phyloP scores from a whole-genome alignment of 768 basidiomycete genomes.

The Serendipita sp. region DNA sequence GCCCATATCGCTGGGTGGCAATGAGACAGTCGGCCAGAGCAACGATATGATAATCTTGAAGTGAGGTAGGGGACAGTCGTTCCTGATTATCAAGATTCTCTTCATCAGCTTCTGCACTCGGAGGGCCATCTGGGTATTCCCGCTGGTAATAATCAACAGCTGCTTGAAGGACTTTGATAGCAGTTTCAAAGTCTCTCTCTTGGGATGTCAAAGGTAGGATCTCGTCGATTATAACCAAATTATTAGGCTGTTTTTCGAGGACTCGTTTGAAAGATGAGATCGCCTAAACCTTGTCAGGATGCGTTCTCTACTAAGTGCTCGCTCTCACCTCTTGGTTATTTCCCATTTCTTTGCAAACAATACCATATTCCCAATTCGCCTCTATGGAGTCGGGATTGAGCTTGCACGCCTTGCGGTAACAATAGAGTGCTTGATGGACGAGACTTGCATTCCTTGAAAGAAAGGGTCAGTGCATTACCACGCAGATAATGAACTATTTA shows the following conservation, averaged over 20 bases:
- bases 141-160: slow-evolving; percentile 57
- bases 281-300: slow-evolving; percentile 24
- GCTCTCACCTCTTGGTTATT: slow-evolving; percentile 40
- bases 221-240: slow-evolving; percentile 62
- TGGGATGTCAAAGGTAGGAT: slow-evolving; percentile 64
- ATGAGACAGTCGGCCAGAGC: slow-evolving; percentile 76
- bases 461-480: neutral
- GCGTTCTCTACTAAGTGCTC: neutral
- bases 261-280: slow-evolving; percentile 50
- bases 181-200: slow-evolving; percentile 46
- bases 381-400: slow-evolving; percentile 69
- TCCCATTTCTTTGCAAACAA: slow-evolving; percentile 58
- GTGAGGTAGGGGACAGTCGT: slow-evolving; percentile 38
- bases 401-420: slow-evolving; percentile 66
- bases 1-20: slow-evolving; percentile 46
- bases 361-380: slow-evolving; percentile 79
- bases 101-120: slow-evolving; percentile 23
- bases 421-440: slow-evolving; percentile 80
- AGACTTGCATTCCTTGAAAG: slow-evolving; percentile 43
- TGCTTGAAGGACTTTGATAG: slow-evolving; percentile 48
- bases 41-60: slow-evolving; percentile 33
- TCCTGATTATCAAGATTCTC: slow-evolving; percentile 13
- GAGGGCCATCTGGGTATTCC: slow-evolving; percentile 28
- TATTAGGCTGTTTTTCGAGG: slow-evolving; percentile 60
- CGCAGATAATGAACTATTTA: neutral